Conservation (phyloP, 495 filamentous ascomycete species). For the Lichenothelia convexa region DNA sequence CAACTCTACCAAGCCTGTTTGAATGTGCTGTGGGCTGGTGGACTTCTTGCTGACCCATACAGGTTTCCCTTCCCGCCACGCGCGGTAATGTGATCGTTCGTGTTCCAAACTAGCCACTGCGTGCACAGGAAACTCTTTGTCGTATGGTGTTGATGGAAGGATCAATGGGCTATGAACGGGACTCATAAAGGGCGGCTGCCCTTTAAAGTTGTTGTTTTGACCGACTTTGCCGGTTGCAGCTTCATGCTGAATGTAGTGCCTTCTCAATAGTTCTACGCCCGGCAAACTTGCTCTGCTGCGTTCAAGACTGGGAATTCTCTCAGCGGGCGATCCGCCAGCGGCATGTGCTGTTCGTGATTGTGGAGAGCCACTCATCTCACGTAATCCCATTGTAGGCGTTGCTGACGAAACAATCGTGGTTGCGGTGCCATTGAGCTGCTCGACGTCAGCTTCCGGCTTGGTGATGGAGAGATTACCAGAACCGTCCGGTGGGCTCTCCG, state of each 20-base stretch:
- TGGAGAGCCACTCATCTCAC: too few relatives aligned
- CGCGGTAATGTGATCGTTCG: constrained; percentile 18
- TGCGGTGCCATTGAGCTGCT: constrained; percentile 3
- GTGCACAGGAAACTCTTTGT: background rate
- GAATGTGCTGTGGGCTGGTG: too few relatives aligned
- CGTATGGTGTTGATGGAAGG: constrained; percentile 10
- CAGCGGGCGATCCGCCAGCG: background rate
- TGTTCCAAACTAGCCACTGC: constrained; percentile 2
- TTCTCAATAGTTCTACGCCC: too few relatives aligned
- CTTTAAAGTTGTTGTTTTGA: background rate
- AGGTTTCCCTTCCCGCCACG: constrained; percentile 23
- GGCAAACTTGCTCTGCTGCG: constrained; percentile 1
- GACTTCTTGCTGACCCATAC: constrained; percentile 8
- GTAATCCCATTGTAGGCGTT: constrained; percentile 5
- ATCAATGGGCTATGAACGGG: constrained; percentile 12
- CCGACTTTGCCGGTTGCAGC: constrained; percentile 6
- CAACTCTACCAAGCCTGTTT: constrained; percentile 5
- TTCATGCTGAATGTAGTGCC: constrained; percentile 4
- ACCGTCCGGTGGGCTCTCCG: constrained; percentile 29
- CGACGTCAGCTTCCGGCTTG: background rate
- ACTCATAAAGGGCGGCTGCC: constrained; percentile 16
- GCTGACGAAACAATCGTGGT: constrained; percentile 11
- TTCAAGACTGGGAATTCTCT: background rate
- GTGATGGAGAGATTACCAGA: background rate
- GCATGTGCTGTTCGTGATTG: constrained; percentile 1